These are phyloP conservation scores for Hymenoscyphus fructigenus DNA, from an alignment of 2,329 filamentous ascomycete genomes.

Conservation along the genomic window DNA sequence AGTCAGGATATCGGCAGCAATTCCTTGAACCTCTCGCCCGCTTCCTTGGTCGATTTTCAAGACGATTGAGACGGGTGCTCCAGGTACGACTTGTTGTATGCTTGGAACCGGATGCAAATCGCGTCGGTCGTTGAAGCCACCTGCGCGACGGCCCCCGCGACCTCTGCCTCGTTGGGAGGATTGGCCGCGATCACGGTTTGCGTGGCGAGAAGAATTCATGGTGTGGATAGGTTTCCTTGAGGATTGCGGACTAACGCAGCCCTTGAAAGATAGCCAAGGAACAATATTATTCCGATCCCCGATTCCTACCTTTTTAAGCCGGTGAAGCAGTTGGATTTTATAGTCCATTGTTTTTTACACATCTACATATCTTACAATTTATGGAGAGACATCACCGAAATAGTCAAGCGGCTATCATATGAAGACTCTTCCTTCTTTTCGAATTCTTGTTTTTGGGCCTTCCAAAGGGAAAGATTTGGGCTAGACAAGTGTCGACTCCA, in stretches of 20 bases:
- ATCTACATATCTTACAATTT: too few relatives aligned
- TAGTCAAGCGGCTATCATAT: too few relatives aligned
- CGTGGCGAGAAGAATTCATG: slow-evolving; percentile 12
- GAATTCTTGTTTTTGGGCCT: too few relatives aligned
- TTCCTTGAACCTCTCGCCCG: slow-evolving; percentile 32
- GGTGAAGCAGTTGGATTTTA: too few relatives aligned
- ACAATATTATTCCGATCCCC: background rate
- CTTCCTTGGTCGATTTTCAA: slow-evolving; percentile 36
- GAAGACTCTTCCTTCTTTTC: too few relatives aligned
- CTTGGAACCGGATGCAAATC: slow-evolving; percentile 25
- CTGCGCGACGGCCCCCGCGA: slow-evolving; percentile 1
- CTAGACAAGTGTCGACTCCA: too few relatives aligned
- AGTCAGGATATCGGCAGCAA: slow-evolving; percentile 33
- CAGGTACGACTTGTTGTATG: slow-evolving; percentile 27
- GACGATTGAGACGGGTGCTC: slow-evolving; percentile 33
- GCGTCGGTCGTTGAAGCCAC: background rate
- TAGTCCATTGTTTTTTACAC: too few relatives aligned
- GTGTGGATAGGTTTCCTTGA: background rate
- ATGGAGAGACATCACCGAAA: too few relatives aligned
- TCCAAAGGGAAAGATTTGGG: too few relatives aligned
- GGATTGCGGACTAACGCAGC: background rate
- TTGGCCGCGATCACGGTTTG: slow-evolving; percentile 10
- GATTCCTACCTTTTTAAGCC: too few relatives aligned
- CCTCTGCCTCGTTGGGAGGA: slow-evolving; percentile 8
- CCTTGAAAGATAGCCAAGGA: background rate